Evolutionary conservation across 768 basidiomycete genomes (phyloP).

Genomic region (Suillus variegatus): DNA sequence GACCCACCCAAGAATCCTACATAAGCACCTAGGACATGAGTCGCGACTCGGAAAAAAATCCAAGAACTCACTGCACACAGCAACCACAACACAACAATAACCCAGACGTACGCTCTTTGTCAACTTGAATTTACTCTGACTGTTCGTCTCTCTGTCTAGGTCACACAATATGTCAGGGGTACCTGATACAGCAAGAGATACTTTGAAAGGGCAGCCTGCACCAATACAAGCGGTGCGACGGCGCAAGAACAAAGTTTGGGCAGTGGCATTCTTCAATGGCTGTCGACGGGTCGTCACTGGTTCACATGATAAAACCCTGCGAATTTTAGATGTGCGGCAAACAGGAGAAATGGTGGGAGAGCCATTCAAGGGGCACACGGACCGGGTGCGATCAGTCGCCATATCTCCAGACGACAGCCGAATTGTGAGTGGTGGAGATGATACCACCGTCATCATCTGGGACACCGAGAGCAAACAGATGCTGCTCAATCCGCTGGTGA

Average conservation of each 20-base stretch:
- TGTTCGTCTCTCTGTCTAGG: neutral
- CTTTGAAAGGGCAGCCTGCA: neutral
- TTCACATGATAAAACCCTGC: constrained; percentile 30
- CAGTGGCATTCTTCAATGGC: constrained; percentile 31
- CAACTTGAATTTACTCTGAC: neutral
- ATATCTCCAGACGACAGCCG: constrained; percentile 4
- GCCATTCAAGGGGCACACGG: constrained; percentile 21
- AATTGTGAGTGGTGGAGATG: constrained; percentile 7
- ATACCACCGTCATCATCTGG: constrained; percentile 8
- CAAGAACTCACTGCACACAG: neutral
- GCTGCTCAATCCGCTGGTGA: constrained; percentile 3
- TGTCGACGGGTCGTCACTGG: constrained; percentile 27
- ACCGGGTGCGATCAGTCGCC: constrained; percentile 1
- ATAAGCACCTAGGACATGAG: neutral
- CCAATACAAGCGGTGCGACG: constrained; percentile 1
- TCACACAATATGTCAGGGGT: neutral
- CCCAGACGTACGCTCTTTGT: neutral
- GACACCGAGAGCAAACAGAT: neutral
- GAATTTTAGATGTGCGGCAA: constrained; percentile 28
- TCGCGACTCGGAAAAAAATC: neutral
- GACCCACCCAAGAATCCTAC: neutral
- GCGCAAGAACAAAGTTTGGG: constrained; percentile 31
- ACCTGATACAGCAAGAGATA: neutral
- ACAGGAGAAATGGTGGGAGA: constrained; percentile 23
- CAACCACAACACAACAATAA: neutral